Evolutionary conservation across 225 moss, liverwort and hornwort genomes (phyloP), one percentile per base, ranked within the genome.

Genomic region (Physcomitrellopsis africana): DNA sequence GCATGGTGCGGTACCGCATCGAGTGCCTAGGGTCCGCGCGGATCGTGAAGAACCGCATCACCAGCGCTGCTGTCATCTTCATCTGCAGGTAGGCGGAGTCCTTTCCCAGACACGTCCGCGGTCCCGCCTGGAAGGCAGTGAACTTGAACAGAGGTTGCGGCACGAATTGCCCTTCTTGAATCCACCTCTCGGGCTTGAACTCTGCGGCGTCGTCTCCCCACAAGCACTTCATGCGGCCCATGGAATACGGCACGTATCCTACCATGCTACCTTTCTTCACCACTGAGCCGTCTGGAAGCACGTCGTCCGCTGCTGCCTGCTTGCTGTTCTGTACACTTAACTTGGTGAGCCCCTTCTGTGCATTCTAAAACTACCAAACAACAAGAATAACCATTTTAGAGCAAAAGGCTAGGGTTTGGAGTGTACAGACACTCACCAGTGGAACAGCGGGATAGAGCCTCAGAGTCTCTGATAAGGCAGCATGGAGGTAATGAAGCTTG

Each of bases 161-260:
- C 26, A 74, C 76, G 45, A 74, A 92, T 8, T 43, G 27, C 12
- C 92, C 89, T 1, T 83, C 76, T 19, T 84, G 69, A 9, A 96
- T 54, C 96, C 90, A 96, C 9, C 96, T 78, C 19, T 85, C 87
- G 0, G 92, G 87, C 76, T 81, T 85, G 82, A 93, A 92, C 14
- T 87, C 58, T 20, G 45, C 46, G 7, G 86, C 87, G 6, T 96
- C 87, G 5, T 80, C 74, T 3, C 96, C 96, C 93, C 90, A 96
- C 5, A 96, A 10, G 15, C 73, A 76, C 2, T 72, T 51, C 93
- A 93, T 79, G 15, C 90, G 84, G 24, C 90, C 96, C 93, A 96
- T 92, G 15, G 92, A 65, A 29, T 77, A 96, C 0, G 90, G 84
- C 51, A 87, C 82, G 57, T 83, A 92, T 0, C 76, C 71, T 0